These are phyloP conservation scores for Penicillium olsonii DNA, from an alignment of 2,329 filamentous ascomycete species.

Conservation along the genomic window DNA sequence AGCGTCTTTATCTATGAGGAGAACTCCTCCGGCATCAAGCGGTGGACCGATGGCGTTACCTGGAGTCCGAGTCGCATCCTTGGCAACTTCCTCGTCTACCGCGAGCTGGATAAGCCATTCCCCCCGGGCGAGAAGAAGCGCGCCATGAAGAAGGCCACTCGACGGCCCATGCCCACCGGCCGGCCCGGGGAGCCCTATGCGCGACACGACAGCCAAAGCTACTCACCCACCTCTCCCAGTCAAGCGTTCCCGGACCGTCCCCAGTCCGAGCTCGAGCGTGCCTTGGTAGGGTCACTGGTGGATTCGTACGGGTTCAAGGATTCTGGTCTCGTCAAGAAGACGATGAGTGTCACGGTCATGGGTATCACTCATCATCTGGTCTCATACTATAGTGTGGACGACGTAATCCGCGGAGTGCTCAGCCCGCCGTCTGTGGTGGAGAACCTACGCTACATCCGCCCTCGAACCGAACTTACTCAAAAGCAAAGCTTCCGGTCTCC, in stretches of 20 bases:
- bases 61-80: slow-evolving; percentile 90
- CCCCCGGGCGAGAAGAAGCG: slow-evolving; percentile 82
- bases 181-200: slow-evolving; percentile 58
- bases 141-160: slow-evolving; percentile 69
- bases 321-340: slow-evolving; percentile 86
- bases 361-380: slow-evolving; percentile 82
- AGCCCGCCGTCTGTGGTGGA: slow-evolving; percentile 60
- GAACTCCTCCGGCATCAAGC: slow-evolving; percentile 84
- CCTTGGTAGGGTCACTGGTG: slow-evolving; percentile 78
- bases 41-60: slow-evolving; percentile 88
- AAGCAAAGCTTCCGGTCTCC: slow-evolving; percentile 68
- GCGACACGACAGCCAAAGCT: slow-evolving; percentile 40
- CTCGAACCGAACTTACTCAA: slow-evolving; percentile 60
- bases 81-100: slow-evolving; percentile 82
- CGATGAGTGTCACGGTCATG: slow-evolving; percentile 75
- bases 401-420: slow-evolving; percentile 67
- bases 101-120: slow-evolving; percentile 76
- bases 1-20: slow-evolving; percentile 92
- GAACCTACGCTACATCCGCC: slow-evolving; percentile 52
- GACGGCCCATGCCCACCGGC: slow-evolving; percentile 45
- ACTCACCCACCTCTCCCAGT: slow-evolving; percentile 40
- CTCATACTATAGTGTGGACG: slow-evolving; percentile 81
- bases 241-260: slow-evolving; percentile 40
- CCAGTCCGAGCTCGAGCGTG: slow-evolving; percentile 54
- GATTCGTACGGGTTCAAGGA: slow-evolving; percentile 88